Percentiles rank a stretch among this genome's conserved stretches.
These are phyloP conservation scores for Colletotrichum nymphaeae DNA, from an alignment of 2,329 filamentous ascomycete genomes.

Conservation along the genomic window DNA sequence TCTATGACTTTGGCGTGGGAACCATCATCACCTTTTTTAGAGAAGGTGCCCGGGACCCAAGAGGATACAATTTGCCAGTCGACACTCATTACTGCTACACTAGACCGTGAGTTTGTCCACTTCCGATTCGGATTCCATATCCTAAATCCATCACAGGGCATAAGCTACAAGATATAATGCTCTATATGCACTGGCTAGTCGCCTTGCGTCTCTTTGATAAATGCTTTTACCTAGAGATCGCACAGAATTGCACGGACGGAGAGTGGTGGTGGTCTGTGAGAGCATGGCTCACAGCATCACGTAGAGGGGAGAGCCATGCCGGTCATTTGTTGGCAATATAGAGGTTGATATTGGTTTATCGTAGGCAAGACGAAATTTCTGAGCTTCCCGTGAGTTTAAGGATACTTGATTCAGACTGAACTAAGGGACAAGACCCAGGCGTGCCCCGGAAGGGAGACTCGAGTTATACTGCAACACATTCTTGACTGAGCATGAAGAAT, in stretches of 20 bases:
- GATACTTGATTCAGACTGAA: no score
- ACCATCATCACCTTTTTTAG: background rate
- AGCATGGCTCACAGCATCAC: no score
- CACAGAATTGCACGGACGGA: background rate
- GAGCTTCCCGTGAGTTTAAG: no score
- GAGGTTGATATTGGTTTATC: no score
- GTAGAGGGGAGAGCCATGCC: no score
- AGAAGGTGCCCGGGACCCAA: background rate
- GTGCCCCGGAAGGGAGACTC: background rate
- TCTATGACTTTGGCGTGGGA: background rate
- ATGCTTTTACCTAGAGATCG: rapidly evolving
- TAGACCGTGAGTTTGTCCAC: background rate
- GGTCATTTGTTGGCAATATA: no score
- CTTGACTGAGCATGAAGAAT: background rate
- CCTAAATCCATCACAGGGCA: background rate
- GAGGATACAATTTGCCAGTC: background rate
- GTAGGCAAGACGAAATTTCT: no score
- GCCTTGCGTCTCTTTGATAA: background rate
- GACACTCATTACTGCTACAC: background rate
- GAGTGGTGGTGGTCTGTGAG: rapidly evolving
- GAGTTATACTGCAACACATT: background rate
- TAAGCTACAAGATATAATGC: background rate
- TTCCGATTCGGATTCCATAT: background rate
- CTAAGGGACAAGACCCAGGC: background rate
- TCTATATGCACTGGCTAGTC: background rate